These are phyloP conservation scores for Monosporascus sp. DNA, from an alignment of 2,329 filamentous ascomycete species.

Conservation along the genomic window DNA sequence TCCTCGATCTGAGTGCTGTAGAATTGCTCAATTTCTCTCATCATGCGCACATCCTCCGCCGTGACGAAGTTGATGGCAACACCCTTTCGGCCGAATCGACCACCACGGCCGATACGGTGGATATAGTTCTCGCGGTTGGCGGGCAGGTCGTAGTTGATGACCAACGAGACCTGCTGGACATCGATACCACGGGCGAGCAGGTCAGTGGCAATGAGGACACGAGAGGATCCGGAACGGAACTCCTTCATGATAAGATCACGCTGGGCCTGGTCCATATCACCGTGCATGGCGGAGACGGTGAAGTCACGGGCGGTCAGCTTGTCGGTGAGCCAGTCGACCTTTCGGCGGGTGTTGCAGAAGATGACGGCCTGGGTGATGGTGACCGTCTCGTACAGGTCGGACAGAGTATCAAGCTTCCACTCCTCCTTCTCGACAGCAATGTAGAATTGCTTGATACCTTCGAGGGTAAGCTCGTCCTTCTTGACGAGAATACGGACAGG, in stretches of 20 bases:
- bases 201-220: slow-evolving; percentile 97
- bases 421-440: slow-evolving; percentile 99
- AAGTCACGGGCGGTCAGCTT: slow-evolving; percentile 98
- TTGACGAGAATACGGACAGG: slow-evolving; percentile 98
- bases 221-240: slow-evolving; percentile 97
- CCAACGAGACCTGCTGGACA: slow-evolving; percentile 97
- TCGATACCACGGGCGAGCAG: slow-evolving; percentile 98
- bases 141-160: slow-evolving; percentile 99
- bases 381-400: slow-evolving; percentile 97
- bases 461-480: slow-evolving; percentile 98
- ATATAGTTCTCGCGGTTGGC: slow-evolving; percentile 99
- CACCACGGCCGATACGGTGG: slow-evolving; percentile 98
- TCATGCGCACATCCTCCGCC: slow-evolving; percentile 98
- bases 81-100: slow-evolving; percentile 99
- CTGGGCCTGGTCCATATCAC: slow-evolving; percentile 97
- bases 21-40: slow-evolving; percentile 99
- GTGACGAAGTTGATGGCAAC: slow-evolving; percentile 99
- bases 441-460: slow-evolving; percentile 99
- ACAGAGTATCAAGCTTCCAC: slow-evolving; percentile 99
- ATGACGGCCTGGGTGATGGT: slow-evolving; percentile 99
- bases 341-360: slow-evolving; percentile 99
- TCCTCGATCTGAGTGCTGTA: slow-evolving; percentile 99
- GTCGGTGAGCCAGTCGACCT: slow-evolving; percentile 99
- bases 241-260: slow-evolving; percentile 99
- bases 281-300: slow-evolving; percentile 99